These are phyloP conservation scores for Durusdinium trenchii DNA, from an alignment of 73 alveolate species.

Conservation along the genomic window DNA sequence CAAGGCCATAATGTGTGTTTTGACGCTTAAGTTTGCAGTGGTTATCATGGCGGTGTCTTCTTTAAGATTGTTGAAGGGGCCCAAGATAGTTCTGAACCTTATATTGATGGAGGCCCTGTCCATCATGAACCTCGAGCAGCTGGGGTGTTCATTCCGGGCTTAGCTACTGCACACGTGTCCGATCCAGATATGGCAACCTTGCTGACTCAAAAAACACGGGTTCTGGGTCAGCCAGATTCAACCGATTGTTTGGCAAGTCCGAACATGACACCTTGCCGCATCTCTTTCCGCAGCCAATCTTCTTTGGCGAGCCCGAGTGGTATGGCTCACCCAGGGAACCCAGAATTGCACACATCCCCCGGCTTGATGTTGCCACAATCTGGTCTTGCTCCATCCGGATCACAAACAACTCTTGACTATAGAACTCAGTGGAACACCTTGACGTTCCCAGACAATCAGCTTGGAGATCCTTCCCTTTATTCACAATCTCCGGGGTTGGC, in stretches of 20 bases:
- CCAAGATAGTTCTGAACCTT: neutral
- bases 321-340: no score
- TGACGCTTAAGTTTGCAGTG: no score
- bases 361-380: neutral
- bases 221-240: neutral
- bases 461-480: no score
- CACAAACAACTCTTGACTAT: neutral
- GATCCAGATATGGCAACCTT: neutral
- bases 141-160: neutral
- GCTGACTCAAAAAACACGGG: neutral
- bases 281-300: no score
- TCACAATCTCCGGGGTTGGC: no score
- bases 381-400: neutral
- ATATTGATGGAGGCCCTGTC: neutral
- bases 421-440: no score
- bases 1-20: no score
- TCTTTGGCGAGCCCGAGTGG: no score
- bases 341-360: no score
- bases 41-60: no score
- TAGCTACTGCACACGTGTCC: neutral
- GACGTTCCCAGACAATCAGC: neutral
- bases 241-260: neutral
- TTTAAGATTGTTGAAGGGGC: neutral
- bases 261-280: neutral
- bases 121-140: neutral